These are phyloP conservation scores for Teunomyces aglyptinius DNA, from an alignment of 805 yeast species.

Conservation along the genomic window DNA sequence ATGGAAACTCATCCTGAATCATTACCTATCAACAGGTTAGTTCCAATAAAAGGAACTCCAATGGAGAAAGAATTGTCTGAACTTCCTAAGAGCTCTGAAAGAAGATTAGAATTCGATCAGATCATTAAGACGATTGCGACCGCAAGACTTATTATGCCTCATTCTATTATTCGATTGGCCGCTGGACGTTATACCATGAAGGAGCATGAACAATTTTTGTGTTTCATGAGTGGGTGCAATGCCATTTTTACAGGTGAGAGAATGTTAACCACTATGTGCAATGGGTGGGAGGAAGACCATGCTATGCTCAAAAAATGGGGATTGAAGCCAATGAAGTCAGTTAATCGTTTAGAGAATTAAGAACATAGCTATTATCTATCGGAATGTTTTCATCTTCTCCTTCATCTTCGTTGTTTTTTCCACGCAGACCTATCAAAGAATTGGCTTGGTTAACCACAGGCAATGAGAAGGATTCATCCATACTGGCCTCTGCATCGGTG, in stretches of 20 bases:
- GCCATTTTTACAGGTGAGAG: conserved; percentile 80
- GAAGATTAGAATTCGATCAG: conserved; percentile 55
- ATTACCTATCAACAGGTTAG: conserved; percentile 73
- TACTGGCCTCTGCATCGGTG: conserved; percentile 3
- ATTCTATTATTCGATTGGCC: conserved; percentile 66
- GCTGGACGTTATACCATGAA: conserved; percentile 84
- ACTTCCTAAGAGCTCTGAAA: conserved; percentile 31
- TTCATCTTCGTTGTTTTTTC: not conserved
- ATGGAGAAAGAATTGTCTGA: conserved; percentile 53
- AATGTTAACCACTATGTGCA: conserved; percentile 80
- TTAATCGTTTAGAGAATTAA: conserved; percentile 7
- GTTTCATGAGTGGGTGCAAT: conserved; percentile 76
- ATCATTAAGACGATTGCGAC: conserved; percentile 71
- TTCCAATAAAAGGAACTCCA: conserved; percentile 79
- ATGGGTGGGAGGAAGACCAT: conserved; percentile 81
- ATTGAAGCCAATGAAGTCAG: conserved; percentile 47
- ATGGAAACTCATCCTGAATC: conserved; percentile 77
- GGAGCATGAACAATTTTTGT: conserved; percentile 69
- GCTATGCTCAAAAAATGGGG: conserved; percentile 72
- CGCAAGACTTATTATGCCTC: conserved; percentile 74
- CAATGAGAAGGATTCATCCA: conserved; percentile 53
- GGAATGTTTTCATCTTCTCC: not conserved
- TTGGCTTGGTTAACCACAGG: conserved; percentile 34
- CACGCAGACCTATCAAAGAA: conserved; percentile 12
- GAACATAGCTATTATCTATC: not conserved